These are phyloP conservation scores for Scleroderma bovista DNA, from an alignment of 768 basidiomycete genomes.

Conservation along the genomic window DNA sequence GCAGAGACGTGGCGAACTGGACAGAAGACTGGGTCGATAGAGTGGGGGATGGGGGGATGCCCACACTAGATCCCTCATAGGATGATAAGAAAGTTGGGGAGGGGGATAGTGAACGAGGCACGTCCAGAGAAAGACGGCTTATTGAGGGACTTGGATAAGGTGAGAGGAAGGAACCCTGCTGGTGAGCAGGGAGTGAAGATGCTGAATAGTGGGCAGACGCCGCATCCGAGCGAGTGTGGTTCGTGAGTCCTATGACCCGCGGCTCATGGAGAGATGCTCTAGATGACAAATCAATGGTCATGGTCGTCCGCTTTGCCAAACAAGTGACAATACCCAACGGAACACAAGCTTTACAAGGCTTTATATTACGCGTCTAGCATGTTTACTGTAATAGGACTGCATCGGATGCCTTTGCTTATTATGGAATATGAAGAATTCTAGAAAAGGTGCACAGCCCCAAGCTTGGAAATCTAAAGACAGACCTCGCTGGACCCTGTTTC, in stretches of 20 bases:
- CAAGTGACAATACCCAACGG: no score
- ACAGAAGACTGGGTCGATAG: slow-evolving; percentile 61
- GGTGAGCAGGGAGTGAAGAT: neutral
- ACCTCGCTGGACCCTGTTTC: no score
- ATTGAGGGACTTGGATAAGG: slow-evolving; percentile 5
- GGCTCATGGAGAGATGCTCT: slow-evolving; percentile 15
- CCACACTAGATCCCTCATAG: slow-evolving; percentile 37
- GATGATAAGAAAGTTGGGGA: slow-evolving; percentile 31
- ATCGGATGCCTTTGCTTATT: no score
- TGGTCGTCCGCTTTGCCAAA: no score
- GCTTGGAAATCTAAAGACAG: no score
- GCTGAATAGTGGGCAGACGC: neutral
- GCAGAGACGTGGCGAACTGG: slow-evolving; percentile 50
- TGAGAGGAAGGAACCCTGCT: slow-evolving; percentile 18
- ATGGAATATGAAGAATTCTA: no score
- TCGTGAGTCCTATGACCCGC: neutral
- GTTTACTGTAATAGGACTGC: no score
- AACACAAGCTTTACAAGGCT: no score
- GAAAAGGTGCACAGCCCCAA: no score
- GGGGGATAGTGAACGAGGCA: slow-evolving; percentile 24
- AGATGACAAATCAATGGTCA: slow-evolving; percentile 33
- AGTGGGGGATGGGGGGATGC: slow-evolving; percentile 68
- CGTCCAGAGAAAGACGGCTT: slow-evolving; percentile 26
- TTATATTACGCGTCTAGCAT: no score
- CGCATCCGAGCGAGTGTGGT: neutral